Evolutionary conservation across 352 stramenopile species (phyloP), one percentile per base, ranked within the genome.

Genomic region (Phytophthora macrochlamydospora): DNA sequence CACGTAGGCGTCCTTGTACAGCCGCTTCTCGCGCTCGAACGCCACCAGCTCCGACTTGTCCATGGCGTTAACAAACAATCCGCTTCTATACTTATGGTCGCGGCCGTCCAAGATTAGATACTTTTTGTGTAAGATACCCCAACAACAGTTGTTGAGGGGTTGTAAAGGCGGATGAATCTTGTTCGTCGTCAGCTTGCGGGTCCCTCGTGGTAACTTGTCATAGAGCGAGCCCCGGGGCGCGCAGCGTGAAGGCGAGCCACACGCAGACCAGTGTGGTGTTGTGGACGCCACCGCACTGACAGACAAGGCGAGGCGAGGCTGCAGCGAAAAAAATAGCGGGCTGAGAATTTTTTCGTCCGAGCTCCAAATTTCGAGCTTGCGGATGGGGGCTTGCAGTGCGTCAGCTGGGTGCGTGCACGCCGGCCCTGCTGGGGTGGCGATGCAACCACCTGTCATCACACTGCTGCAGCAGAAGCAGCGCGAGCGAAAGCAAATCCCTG

Each of bases 1-100:
- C 31, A 90, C 85, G 52, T 91, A 89, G 1, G 83, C 83, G 61
- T 91, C 79, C 70, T 91, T 92, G 63, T 90, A 91, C 42, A 88
- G 71, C 59, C 81, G 78, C 78, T 89, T 93, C 58, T 93, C 81
- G 69, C 77, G 81, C 67, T 91, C 81, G 62, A 77, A 90, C 51
- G 80, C 79, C 13, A 89, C 58, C 63, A 81, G 70, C 44, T 84
- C 73, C 43, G 74, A 71, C 64, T 82, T 87, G 59, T 87, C 69
- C 54, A 79, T 75, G 38, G 51, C 29, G 43, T 32, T 32, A 11
- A 11, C 35, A 40, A 40, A 6, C 35, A 40, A 40, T 24, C 18
- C 18, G 18, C 18, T 24, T 24, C 18, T 24, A 24, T 24, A 24
- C 18, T 24, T 24, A 24, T 24, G 18, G 18, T 24, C 37, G 42